Conservation (phyloP, 352 stramenopile species). For the Globisporangium solare region DNA sequence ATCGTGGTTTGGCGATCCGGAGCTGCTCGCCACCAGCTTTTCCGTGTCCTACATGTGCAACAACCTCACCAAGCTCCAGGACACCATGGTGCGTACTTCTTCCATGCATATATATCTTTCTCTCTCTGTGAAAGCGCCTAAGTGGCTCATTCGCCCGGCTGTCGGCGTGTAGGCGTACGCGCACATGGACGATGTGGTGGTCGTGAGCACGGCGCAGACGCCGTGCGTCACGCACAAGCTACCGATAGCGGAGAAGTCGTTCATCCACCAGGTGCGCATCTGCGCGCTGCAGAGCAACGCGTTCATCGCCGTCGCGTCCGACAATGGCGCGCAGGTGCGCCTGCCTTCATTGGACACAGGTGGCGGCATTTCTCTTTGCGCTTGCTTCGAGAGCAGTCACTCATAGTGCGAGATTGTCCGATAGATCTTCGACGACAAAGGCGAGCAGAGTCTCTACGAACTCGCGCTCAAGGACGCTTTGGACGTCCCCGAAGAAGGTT, state of each 20-base stretch:
- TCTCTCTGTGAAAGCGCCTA: not conserved
- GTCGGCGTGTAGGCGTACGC: constrained; percentile 31
- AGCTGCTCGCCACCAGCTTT: constrained; percentile 35
- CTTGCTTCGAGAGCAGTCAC: not conserved
- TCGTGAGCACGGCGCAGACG: constrained; percentile 36
- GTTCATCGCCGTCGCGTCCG: constrained; percentile 62
- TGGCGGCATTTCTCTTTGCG: not conserved
- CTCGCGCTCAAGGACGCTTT: constrained; percentile 52
- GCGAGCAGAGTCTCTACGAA: constrained; percentile 49
- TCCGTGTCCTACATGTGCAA: constrained; percentile 51
- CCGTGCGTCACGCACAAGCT: constrained; percentile 37
- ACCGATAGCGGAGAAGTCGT: constrained; percentile 39
- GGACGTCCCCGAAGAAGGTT: constrained; percentile 39
- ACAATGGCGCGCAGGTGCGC: constrained; percentile 50
- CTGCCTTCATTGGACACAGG: too few relatives aligned
- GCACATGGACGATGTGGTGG: constrained; percentile 39
- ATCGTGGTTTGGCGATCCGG: constrained; percentile 43
- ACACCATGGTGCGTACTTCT: constrained; percentile 34
- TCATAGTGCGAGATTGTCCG: not conserved
- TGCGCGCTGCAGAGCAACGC: constrained; percentile 35
- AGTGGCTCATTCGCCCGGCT: not conserved
- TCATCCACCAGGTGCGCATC: constrained; percentile 62
- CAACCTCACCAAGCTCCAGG: constrained; percentile 45
- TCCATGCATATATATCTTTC: too few relatives aligned
- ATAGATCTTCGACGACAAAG: constrained; percentile 60